Percentiles rank a stretch among this genome's conserved stretches.
Evolutionary conservation across 2,329 filamentous ascomycete species (phyloP).

Genomic region (Elsinoe ampelina): DNA sequence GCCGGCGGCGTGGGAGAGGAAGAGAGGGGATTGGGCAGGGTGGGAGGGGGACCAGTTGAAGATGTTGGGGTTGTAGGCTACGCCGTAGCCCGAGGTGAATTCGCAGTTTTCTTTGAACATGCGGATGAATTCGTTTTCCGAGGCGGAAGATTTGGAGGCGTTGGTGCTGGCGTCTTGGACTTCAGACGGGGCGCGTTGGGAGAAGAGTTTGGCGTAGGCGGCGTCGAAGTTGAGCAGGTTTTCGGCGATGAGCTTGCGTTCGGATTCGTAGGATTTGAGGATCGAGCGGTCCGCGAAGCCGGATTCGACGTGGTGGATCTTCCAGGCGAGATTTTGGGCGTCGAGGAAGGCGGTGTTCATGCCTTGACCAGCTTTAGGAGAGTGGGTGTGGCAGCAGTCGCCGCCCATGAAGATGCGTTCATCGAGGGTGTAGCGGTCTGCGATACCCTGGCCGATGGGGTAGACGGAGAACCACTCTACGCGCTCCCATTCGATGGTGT

Average conservation of each 20-base stretch:
- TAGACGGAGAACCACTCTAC: slow-evolving; percentile 60
- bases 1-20: slow-evolving; percentile 48
- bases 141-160: slow-evolving; percentile 41
- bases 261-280: slow-evolving; percentile 75
- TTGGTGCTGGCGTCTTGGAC: slow-evolving; percentile 43
- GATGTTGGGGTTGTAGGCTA: slow-evolving; percentile 70
- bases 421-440: slow-evolving; percentile 55
- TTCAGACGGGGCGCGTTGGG: slow-evolving; percentile 60
- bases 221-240: slow-evolving; percentile 78
- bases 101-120: slow-evolving; percentile 87
- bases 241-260: slow-evolving; percentile 77
- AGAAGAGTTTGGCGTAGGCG: slow-evolving; percentile 84
- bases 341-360: slow-evolving; percentile 53
- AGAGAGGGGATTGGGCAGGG: slow-evolving; percentile 58
- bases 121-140: slow-evolving; percentile 74
- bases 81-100: slow-evolving; percentile 86
- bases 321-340: slow-evolving; percentile 88
- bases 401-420: slow-evolving; percentile 59
- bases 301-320: slow-evolving; percentile 80
- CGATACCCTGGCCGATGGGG: slow-evolving; percentile 56
- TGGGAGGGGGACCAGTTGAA: slow-evolving; percentile 76
- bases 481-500: slow-evolving; percentile 53
- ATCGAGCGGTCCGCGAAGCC: slow-evolving; percentile 68
- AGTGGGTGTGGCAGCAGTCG: slow-evolving; percentile 55
- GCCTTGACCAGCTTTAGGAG: slow-evolving; percentile 55